Percentiles rank a stretch among this genome's conserved stretches.
phyloP scores from a whole-genome alignment of 345 rosid genomes.

The Passiflora organensis region DNA sequence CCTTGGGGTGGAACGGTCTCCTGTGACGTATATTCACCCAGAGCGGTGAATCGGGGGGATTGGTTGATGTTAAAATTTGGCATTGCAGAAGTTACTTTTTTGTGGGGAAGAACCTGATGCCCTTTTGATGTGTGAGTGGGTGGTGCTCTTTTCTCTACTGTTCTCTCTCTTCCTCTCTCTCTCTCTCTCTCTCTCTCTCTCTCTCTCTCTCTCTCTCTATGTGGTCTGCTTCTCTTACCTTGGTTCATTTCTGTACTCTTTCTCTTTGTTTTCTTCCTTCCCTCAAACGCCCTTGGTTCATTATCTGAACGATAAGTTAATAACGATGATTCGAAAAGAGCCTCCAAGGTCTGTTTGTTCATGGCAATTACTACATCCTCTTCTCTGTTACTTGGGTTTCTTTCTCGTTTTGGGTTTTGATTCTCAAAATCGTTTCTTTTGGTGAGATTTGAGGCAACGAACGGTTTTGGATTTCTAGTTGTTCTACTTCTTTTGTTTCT shows the following conservation, averaged over 20 bases:
- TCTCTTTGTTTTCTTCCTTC: no score
- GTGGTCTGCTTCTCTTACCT: no score
- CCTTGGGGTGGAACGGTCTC: no score
- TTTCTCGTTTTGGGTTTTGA: neutral
- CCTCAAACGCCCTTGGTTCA: no score
- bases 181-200: no score
- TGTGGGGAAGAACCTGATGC: conserved; percentile 47
- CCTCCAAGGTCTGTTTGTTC: conserved; percentile 14
- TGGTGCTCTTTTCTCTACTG: conserved; percentile 42
- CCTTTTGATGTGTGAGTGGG: conserved; percentile 65
- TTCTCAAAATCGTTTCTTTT: neutral
- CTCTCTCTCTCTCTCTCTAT: no score
- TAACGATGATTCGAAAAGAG: neutral
- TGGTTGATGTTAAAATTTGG: no score
- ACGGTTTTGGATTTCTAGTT: neutral
- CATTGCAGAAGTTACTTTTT: conserved; percentile 22
- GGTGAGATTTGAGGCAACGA: neutral
- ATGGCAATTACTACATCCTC: no score
- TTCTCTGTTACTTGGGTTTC: neutral
- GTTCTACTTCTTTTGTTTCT: neutral
- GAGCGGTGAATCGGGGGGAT: no score
- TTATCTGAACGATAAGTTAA: no score
- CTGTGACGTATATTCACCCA: no score
- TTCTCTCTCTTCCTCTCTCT: neutral
- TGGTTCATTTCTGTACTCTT: no score